phyloP scores from a whole-genome alignment of 2,329 filamentous ascomycete genomes.

The Ambrosiella cleistominuta region DNA sequence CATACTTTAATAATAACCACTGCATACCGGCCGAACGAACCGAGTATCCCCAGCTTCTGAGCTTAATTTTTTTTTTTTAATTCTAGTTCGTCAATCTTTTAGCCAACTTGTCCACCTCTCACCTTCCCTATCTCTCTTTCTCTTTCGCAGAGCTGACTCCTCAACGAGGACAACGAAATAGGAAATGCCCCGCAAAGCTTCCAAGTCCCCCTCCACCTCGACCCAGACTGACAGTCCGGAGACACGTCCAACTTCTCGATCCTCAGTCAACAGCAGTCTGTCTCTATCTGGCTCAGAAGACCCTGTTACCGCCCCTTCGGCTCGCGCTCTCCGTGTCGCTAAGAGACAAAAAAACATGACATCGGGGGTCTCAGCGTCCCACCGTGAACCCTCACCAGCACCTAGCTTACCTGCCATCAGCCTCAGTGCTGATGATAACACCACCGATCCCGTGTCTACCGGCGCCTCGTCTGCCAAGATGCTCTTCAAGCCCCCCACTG shows the following conservation, averaged over 20 bases:
- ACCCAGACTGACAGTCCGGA: constrained; percentile 6
- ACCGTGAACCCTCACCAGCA: constrained; percentile 8
- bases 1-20: neutral
- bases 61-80: too few relatives aligned
- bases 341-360: constrained; percentile 3
- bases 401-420: constrained; percentile 11
- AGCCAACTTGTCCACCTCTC: neutral
- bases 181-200: constrained; percentile 10
- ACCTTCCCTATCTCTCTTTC: neutral
- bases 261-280: constrained; percentile 4
- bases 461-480: constrained; percentile 38
- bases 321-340: constrained; percentile 1
- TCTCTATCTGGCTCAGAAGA: constrained; percentile 3
- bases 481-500: constrained; percentile 73
- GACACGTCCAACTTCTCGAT: constrained; percentile 1
- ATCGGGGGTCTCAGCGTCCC: neutral
- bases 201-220: constrained; percentile 4
- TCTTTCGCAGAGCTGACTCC: neutral
- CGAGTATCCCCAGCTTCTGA: neutral
- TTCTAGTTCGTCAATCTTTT: too few relatives aligned
- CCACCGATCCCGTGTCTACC: constrained; percentile 5
- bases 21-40: neutral
- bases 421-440: constrained; percentile 7
- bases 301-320: constrained; percentile 1
- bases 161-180: neutral